These are phyloP conservation scores for Periglandula ipomoeae DNA, from an alignment of 2,329 filamentous ascomycete species.

Conservation along the genomic window DNA sequence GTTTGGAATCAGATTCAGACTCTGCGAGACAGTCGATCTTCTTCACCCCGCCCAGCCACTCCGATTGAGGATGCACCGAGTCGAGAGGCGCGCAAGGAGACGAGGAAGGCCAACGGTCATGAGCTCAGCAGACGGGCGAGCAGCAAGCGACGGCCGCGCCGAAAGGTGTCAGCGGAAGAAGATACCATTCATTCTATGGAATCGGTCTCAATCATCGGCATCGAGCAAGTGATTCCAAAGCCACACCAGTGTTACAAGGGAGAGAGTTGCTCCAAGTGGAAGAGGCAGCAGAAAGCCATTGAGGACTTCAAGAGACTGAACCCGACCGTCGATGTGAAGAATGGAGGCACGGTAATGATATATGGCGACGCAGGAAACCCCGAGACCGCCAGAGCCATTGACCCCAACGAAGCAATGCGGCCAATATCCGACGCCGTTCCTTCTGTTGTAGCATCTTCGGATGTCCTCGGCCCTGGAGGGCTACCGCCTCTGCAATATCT, in stretches of 20 bases:
- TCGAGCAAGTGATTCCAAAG: constrained; percentile 81
- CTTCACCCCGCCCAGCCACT: constrained; percentile 45
- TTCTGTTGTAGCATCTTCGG: constrained; percentile 84
- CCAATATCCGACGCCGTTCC: constrained; percentile 68
- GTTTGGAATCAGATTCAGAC: constrained; percentile 72
- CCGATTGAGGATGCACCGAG: constrained; percentile 53
- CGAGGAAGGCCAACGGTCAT: constrained; percentile 27
- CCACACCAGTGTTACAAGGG: constrained; percentile 79
- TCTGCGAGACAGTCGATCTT: constrained; percentile 47
- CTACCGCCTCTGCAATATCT: constrained; percentile 59
- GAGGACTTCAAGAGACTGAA: constrained; percentile 67
- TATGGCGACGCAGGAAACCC: constrained; percentile 73
- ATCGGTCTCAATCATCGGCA: constrained; percentile 84
- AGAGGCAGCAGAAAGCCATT: constrained; percentile 69
- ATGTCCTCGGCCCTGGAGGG: constrained; percentile 65
- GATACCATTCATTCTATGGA: constrained; percentile 70
- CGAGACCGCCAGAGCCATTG: constrained; percentile 48
- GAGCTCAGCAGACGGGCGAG: constrained; percentile 29
- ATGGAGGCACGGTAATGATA: constrained; percentile 63
- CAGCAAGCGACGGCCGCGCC: constrained; percentile 29
- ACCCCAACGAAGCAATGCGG: constrained; percentile 46
- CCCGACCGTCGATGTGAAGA: constrained; percentile 47
- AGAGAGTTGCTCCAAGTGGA: constrained; percentile 75
- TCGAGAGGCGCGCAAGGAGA: constrained; percentile 38
- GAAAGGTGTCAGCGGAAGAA: constrained; percentile 37